Percentiles rank a stretch among this genome's conserved stretches.
Evolutionary conservation across 1,284 basidiomycete species (phyloP).

Genomic region (Cryptococcus sp.): DNA sequence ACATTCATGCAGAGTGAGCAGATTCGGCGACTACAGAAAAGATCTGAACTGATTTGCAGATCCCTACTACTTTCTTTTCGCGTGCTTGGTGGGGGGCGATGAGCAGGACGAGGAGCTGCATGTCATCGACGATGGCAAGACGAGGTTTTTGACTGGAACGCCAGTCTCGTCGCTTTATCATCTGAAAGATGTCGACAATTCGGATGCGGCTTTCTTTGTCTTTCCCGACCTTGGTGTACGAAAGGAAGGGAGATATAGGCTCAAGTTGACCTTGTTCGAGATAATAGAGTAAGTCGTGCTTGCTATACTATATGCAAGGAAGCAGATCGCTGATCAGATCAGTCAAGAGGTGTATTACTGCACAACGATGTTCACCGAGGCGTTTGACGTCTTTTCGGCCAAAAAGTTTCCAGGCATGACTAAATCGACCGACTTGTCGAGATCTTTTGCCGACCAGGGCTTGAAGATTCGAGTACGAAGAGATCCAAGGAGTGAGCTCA

Average conservation of each 20-base stretch:
- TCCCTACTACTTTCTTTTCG: constrained; percentile 93
- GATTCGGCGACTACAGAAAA: neutral
- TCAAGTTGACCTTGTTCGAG: constrained; percentile 88
- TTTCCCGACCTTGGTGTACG: constrained; percentile 81
- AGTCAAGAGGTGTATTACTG: constrained; percentile 79
- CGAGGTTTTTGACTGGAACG: constrained; percentile 44
- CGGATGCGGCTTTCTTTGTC: constrained; percentile 84
- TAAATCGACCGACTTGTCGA: constrained; percentile 84
- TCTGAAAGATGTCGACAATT: constrained; percentile 81
- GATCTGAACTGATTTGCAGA: constrained; percentile 53
- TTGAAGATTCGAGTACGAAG: constrained; percentile 89
- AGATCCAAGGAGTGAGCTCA: constrained; percentile 51
- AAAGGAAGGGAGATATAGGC: constrained; percentile 77
- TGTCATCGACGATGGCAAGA: constrained; percentile 80
- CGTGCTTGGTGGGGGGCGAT: constrained; percentile 76
- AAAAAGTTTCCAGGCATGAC: constrained; percentile 89
- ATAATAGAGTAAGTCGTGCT: constrained; percentile 69
- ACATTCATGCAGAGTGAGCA: constrained; percentile 45
- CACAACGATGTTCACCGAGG: constrained; percentile 75
- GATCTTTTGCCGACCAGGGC: constrained; percentile 81
- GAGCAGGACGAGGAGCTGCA: constrained; percentile 75
- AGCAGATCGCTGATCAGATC: constrained; percentile 3
- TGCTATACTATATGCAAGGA: neutral
- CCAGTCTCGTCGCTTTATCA: constrained; percentile 90
- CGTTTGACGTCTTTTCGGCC: constrained; percentile 69